These are phyloP conservation scores for Mycena pura DNA, from an alignment of 768 basidiomycete species.

Conservation along the genomic window DNA sequence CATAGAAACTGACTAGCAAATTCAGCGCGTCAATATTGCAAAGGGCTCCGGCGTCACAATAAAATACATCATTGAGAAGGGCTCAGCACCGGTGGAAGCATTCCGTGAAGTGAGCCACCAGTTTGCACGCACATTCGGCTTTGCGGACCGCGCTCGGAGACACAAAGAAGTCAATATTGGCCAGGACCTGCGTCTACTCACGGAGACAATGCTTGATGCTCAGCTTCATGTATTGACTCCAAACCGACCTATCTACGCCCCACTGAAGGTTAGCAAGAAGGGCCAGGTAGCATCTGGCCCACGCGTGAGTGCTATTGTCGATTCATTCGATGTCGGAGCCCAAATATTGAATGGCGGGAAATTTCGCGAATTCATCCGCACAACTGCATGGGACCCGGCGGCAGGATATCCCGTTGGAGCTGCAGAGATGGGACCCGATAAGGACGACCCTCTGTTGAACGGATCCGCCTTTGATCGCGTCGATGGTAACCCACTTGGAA, in stretches of 20 bases:
- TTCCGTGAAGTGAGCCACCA: constrained; percentile 5
- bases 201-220: constrained; percentile 18
- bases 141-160: constrained; percentile 26
- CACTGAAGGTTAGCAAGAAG: constrained; percentile 8
- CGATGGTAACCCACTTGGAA: background rate
- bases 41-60: constrained; percentile 23
- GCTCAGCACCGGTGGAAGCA: constrained; percentile 7
- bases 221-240: constrained; percentile 10
- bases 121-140: constrained; percentile 6
- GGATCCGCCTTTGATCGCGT: constrained; percentile 3
- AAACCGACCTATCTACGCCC: constrained; percentile 14
- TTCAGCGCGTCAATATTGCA: constrained; percentile 31
- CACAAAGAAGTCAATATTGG: constrained; percentile 30
- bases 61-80: constrained; percentile 2
- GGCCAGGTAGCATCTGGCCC: background rate
- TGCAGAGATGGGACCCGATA: background rate
- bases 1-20: background rate
- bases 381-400: constrained; percentile 32
- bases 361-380: constrained; percentile 28
- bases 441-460: background rate
- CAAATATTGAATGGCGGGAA: constrained; percentile 28
- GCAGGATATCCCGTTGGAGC: constrained; percentile 2
- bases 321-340: constrained; percentile 23
- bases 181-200: constrained; percentile 23
- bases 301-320: constrained; percentile 23